These are phyloP conservation scores for Plasmopara halstedii DNA, from an alignment of 352 stramenopile genomes.

Conservation along the genomic window DNA sequence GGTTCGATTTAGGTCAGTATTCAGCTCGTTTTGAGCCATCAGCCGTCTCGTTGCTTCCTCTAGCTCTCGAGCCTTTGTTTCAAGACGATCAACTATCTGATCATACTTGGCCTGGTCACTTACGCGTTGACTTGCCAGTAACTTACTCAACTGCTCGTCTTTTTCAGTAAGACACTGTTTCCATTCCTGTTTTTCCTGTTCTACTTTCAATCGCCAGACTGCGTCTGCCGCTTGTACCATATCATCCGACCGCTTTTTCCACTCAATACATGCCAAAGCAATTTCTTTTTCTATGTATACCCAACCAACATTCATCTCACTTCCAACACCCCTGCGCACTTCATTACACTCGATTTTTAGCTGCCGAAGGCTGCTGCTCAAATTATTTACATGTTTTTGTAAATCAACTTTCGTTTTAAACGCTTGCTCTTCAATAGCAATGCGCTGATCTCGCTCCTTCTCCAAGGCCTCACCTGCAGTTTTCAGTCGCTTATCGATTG, in stretches of 20 bases:
- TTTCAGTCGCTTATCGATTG: conserved; percentile 25
- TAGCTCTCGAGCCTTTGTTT: conserved; percentile 34
- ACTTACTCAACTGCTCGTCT: conserved; percentile 39
- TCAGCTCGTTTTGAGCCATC: conserved; percentile 17
- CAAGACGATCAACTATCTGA: conserved; percentile 30
- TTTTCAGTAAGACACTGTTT: conserved; percentile 31
- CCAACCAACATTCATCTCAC: conserved; percentile 26
- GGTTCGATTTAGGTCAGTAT: conserved; percentile 19
- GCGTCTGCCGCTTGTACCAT: conserved; percentile 14
- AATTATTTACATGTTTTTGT: conserved; percentile 22
- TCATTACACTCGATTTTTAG: conserved; percentile 25
- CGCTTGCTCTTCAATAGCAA: conserved; percentile 14
- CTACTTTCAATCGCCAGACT: conserved; percentile 18
- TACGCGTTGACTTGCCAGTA: conserved; percentile 35
- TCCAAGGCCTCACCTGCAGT: conserved; percentile 22
- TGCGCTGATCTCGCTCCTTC: conserved; percentile 24
- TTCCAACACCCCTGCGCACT: conserved; percentile 22
- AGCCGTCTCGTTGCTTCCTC: conserved; percentile 22
- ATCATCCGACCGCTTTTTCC: conserved; percentile 18
- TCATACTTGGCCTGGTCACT: conserved; percentile 57
- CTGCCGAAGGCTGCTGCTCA: conserved; percentile 21
- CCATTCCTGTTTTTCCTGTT: conserved; percentile 41
- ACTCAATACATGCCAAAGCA: conserved; percentile 8
- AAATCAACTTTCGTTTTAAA: conserved; percentile 22
- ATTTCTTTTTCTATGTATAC: conserved; percentile 28